Percentiles rank a stretch among this genome's conserved stretches.
Conservation (phyloP, 441 rosid genomes). For the Melastoma candidum region DNA sequence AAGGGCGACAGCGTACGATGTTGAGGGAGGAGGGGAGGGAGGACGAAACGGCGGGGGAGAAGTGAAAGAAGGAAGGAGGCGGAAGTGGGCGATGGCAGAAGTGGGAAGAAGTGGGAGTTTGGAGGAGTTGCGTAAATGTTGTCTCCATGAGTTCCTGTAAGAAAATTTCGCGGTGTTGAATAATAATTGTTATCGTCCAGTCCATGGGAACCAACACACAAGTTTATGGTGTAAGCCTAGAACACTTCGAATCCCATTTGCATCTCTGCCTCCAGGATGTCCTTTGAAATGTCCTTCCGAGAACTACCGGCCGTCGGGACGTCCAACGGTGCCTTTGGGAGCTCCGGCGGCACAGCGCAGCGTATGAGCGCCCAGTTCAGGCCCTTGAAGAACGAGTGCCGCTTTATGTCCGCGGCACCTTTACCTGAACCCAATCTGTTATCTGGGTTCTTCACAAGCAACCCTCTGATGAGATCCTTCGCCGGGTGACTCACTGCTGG, state of each 20-base stretch:
- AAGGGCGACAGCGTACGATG: slow-evolving; percentile 10
- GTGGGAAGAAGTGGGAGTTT: slow-evolving; percentile 24
- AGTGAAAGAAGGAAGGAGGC: not conserved
- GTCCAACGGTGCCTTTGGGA: slow-evolving; percentile 1
- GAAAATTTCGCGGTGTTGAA: not conserved
- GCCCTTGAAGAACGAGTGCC: slow-evolving; percentile 10
- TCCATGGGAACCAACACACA: not conserved
- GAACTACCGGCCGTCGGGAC: not conserved
- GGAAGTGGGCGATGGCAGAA: slow-evolving; percentile 27
- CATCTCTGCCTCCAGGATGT: slow-evolving; percentile 6
- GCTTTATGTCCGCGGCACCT: slow-evolving; percentile 13
- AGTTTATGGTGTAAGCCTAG: not conserved
- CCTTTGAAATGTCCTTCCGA: slow-evolving; percentile 1
- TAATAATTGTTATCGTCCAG: no score
- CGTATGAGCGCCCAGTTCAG: slow-evolving; percentile 14
- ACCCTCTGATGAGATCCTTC: slow-evolving; percentile 10
- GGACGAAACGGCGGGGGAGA: slow-evolving; percentile 11
- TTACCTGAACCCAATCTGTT: slow-evolving; percentile 6
- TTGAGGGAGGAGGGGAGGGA: slow-evolving; percentile 4
- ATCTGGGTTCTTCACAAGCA: slow-evolving; percentile 9
- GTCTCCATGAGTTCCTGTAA: slow-evolving; percentile 12
- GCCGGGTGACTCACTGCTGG: slow-evolving; percentile 9
- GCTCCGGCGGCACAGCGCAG: slow-evolving; percentile 9
- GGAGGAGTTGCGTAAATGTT: slow-evolving; percentile 9
- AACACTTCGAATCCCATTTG: slow-evolving; percentile 11